Percentiles rank a stretch among this genome's conserved stretches.
These are phyloP conservation scores for Adansonia digitata DNA, from an alignment of 345 rosid species.

Conservation along the genomic window DNA sequence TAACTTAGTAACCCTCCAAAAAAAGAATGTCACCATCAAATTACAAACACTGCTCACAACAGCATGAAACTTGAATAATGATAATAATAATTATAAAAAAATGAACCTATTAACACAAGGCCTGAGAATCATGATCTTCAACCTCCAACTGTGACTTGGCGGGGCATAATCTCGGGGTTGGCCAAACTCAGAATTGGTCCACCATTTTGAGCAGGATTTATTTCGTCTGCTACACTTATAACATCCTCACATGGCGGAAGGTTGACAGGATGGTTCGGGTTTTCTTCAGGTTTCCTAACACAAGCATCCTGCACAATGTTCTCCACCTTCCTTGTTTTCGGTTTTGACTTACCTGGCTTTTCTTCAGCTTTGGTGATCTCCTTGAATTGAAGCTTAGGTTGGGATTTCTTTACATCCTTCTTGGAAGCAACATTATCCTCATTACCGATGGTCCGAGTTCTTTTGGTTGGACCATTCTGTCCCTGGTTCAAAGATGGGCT, in stretches of 20 bases:
- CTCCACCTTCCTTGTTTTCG: slow-evolving; percentile 22
- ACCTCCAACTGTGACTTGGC: slow-evolving; percentile 59
- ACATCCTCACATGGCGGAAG: slow-evolving; percentile 25
- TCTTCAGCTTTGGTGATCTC: slow-evolving; percentile 25
- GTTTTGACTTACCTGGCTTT: slow-evolving; percentile 32
- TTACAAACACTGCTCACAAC: slow-evolving; percentile 36
- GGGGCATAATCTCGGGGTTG: slow-evolving; percentile 49
- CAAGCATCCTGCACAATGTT: slow-evolving; percentile 16
- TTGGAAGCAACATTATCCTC: slow-evolving; percentile 42
- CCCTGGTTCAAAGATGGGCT: slow-evolving; percentile 37
- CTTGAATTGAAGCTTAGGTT: slow-evolving; percentile 37
- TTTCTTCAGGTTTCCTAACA: slow-evolving; percentile 29
- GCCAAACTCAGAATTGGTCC: slow-evolving; percentile 20
- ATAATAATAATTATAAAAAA: background rate
- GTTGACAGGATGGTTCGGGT: slow-evolving; percentile 22
- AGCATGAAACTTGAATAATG: slow-evolving; percentile 13
- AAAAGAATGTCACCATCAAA: slow-evolving; percentile 23
- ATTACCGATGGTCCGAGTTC: slow-evolving; percentile 25
- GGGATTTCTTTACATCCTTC: slow-evolving; percentile 40
- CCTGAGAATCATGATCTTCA: slow-evolving; percentile 23
- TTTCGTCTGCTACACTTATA: slow-evolving; percentile 9
- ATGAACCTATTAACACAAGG: slow-evolving; percentile 15
- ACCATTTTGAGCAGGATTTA: slow-evolving; percentile 25
- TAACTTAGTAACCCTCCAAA: slow-evolving; percentile 8
- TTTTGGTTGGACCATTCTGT: slow-evolving; percentile 29